Evolutionary conservation across 2,329 filamentous ascomycete genomes (phyloP).

Genomic region (Tricladium varicosporioides): DNA sequence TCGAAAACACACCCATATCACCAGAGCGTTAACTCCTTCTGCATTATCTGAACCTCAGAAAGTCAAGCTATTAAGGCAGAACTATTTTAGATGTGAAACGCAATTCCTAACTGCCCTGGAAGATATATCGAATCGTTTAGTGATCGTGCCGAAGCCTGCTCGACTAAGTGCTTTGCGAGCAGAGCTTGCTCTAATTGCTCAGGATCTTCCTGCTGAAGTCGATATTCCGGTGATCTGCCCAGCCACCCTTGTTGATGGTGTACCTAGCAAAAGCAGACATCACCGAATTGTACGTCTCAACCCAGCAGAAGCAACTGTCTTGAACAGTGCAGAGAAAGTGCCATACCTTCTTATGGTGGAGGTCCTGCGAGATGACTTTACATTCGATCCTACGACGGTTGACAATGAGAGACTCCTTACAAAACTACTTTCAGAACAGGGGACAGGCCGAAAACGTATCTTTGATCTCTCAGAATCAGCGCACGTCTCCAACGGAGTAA

Average conservation of each 20-base stretch:
- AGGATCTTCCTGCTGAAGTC: conserved; percentile 78
- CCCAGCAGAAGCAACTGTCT: conserved; percentile 77
- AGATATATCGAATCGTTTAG: conserved; percentile 80
- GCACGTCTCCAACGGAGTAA: conserved; percentile 40
- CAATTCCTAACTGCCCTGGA: conserved; percentile 78
- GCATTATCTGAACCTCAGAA: conserved; percentile 66
- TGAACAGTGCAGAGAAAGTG: conserved; percentile 85
- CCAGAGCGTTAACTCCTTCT: conserved; percentile 57
- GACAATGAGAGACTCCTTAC: conserved; percentile 68
- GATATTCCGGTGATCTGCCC: conserved; percentile 82
- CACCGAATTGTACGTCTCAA: conserved; percentile 82
- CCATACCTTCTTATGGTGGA: conserved; percentile 85
- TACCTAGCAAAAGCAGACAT: conserved; percentile 72
- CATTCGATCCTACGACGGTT: conserved; percentile 71
- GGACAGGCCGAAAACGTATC: conserved; percentile 53
- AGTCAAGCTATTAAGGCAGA: conserved; percentile 69
- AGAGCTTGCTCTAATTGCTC: conserved; percentile 76
- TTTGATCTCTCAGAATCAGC: conserved; percentile 71
- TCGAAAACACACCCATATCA: conserved; percentile 59
- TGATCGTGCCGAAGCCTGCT: conserved; percentile 77
- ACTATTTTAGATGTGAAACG: conserved; percentile 80
- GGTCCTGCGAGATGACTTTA: conserved; percentile 77
- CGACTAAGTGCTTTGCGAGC: conserved; percentile 78
- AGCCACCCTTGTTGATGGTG: conserved; percentile 68
- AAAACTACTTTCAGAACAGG: conserved; percentile 56